Percentiles rank a stretch among this genome's conserved stretches.
These are phyloP conservation scores for Scopulariopsis brevicaulis DNA, from an alignment of 2,329 filamentous ascomycete species.

Conservation along the genomic window DNA sequence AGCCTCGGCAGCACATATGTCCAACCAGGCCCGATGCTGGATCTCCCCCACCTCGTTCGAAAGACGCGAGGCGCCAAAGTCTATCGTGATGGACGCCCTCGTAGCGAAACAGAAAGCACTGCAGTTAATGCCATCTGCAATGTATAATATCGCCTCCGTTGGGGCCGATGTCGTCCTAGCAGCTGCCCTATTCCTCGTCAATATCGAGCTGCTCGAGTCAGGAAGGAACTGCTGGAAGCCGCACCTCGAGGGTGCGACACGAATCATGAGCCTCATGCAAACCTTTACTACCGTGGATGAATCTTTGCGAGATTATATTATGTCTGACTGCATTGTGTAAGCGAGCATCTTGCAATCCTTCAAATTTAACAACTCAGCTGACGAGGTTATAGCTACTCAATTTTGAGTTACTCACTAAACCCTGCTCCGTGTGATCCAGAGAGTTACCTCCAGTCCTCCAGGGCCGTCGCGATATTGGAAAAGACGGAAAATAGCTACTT, in stretches of 20 bases:
- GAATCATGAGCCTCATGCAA: constrained; percentile 28
- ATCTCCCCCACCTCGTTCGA: constrained; percentile 11
- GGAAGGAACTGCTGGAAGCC: constrained; percentile 34
- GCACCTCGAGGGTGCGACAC: constrained; percentile 32
- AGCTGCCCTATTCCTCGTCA: constrained; percentile 36
- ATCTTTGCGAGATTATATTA: constrained; percentile 28
- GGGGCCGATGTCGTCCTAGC: constrained; percentile 29
- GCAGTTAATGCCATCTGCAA: constrained; percentile 24
- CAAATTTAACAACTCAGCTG: no score
- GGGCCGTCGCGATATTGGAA: constrained; percentile 24
- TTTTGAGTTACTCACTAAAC: neutral
- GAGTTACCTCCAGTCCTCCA: constrained; percentile 21
- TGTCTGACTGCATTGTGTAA: constrained; percentile 35
- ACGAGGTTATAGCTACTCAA: neutral
- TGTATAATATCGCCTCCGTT: constrained; percentile 23
- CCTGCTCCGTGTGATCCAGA: neutral
- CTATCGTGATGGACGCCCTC: constrained; percentile 29
- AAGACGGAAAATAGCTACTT: constrained; percentile 32
- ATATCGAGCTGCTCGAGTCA: constrained; percentile 37
- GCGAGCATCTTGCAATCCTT: constrained; percentile 6
- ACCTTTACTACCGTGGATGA: constrained; percentile 19
- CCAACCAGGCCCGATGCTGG: constrained; percentile 24
- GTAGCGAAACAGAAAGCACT: constrained; percentile 33
- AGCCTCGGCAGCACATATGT: constrained; percentile 35
- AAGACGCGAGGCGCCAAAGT: constrained; percentile 11